Evolutionary conservation across 805 yeast genomes (phyloP), one percentile per base, ranked within the genome.

Genomic region (Starmerella stigmatis): DNA sequence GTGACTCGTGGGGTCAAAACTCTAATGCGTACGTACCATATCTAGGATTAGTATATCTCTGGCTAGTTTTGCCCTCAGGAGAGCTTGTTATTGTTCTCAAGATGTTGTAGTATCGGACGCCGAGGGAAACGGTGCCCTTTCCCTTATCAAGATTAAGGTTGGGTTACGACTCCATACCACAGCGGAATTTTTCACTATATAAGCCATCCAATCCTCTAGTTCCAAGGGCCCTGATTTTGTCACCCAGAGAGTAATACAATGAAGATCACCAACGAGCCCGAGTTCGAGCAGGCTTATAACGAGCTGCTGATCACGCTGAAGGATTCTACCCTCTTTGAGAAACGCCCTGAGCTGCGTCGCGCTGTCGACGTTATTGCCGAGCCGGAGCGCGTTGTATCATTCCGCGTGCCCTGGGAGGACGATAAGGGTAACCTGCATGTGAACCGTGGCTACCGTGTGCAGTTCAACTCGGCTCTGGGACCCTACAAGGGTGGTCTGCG

Each of bases 401-500:
- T 89, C 82, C 81, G 97, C 73, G 97, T 92, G 47, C 76, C 81
- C 46, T 89, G 98, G 98, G 96, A 92, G 72, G 85, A 89, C 65
- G 98, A 92, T 73, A 71, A 79, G 58, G 94, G 95, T 60, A 79
- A 75, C 61, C 71, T 84, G 63, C 89, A 86, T 72, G 94, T 89
- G 56, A 92, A 92, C 79, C 78, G 86, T 58, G 98, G 97, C 67
- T 89, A 76, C 86, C 79, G 98, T 73, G 96, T 89, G 53, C 98
- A 89, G 73, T 89, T 85, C 77, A 89, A 86, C 80, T 86, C 96
- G 46, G 94, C 96, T 46, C 75, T 92, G 57, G 98, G 98, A 65
- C 98, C 98, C 60, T 89, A 86, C 84, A 89, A 89, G 75, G 98
- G 98, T 65, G 98, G 98, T 66, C 76, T 89, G 60, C 80, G 98